Evolutionary conservation across 345 rosid genomes (phyloP).

Genomic region (Bruguiera parviflora): DNA sequence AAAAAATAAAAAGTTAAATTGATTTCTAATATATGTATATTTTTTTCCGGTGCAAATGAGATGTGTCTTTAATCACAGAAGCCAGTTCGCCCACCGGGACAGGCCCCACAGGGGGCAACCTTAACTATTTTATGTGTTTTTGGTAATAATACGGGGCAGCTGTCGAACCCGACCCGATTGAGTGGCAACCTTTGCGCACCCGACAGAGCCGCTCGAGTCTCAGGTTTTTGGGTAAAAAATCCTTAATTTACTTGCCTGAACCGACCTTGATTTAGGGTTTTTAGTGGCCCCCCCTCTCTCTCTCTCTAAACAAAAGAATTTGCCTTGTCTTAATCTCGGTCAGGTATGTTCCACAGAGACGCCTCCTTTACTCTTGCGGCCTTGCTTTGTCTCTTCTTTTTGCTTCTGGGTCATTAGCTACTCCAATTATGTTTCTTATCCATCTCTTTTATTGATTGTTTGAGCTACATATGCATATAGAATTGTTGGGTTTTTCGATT

Average conservation of each 20-base stretch:
- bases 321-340: neutral
- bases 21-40: too few species aligned
- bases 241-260: neutral
- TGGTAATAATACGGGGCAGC: too few species aligned
- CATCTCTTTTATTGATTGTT: neutral
- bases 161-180: too few species aligned
- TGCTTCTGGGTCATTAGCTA: neutral
- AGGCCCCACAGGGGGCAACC: too few species aligned
- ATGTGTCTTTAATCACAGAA: too few species aligned
- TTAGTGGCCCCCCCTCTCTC: slow-evolving; percentile 12
- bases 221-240: too few species aligned
- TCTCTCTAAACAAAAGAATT: neutral
- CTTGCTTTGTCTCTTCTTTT: neutral
- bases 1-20: too few species aligned
- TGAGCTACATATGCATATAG: neutral
- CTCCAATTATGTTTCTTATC: neutral
- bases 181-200: too few species aligned
- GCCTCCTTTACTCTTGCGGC: neutral
- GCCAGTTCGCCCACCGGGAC: too few species aligned
- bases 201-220: too few species aligned
- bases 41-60: too few species aligned
- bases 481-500: slow-evolving; percentile 6
- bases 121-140: too few species aligned
- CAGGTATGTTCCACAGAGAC: neutral
- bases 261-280: slow-evolving; percentile 24